These are phyloP conservation scores for Malus hybrid DNA, from an alignment of 331 rosid species.

Conservation along the genomic window DNA sequence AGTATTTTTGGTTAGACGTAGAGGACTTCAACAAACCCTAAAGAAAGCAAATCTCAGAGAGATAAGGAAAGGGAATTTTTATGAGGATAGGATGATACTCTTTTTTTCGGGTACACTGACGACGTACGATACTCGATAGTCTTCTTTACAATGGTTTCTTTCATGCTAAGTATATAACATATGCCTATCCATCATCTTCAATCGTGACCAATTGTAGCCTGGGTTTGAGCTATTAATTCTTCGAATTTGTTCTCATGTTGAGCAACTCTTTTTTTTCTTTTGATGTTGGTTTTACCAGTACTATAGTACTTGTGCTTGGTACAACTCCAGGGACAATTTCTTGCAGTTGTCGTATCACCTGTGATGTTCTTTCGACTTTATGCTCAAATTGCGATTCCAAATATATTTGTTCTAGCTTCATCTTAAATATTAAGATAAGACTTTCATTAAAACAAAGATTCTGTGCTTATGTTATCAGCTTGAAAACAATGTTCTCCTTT, in stretches of 20 bases:
- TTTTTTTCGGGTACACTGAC: background rate
- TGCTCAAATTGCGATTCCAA: background rate
- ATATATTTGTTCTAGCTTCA: background rate
- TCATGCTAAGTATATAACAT: background rate
- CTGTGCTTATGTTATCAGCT: background rate
- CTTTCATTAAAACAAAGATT: background rate
- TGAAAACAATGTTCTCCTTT: background rate
- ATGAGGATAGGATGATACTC: too few species aligned
- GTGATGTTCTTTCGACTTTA: background rate
- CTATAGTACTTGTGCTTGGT: background rate
- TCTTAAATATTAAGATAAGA: background rate
- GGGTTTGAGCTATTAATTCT: background rate
- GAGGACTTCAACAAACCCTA: background rate
- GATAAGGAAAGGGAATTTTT: background rate
- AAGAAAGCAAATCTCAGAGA: background rate
- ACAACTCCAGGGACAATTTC: background rate
- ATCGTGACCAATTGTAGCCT: background rate
- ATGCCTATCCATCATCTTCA: background rate
- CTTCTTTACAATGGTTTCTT: background rate
- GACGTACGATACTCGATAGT: background rate
- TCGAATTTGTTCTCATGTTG: background rate
- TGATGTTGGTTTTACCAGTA: background rate
- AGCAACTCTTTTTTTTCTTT: background rate
- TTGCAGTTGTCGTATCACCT: background rate
- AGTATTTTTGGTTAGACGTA: background rate